Evolutionary conservation across 2,329 filamentous ascomycete genomes (phyloP).

Genomic region (Tolypocladium tundrense): DNA sequence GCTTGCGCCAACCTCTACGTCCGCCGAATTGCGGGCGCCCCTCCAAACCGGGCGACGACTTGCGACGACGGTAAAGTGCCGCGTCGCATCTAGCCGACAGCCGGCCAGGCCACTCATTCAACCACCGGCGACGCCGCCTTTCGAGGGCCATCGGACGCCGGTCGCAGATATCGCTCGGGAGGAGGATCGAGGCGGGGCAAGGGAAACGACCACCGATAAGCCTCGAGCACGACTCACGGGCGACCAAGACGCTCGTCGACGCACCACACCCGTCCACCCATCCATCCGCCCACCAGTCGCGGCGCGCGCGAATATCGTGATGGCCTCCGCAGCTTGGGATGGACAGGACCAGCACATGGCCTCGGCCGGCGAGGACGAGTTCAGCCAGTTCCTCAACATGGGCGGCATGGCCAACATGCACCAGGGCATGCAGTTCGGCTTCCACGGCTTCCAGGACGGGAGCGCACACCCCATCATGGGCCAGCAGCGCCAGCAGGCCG

Average conservation of each 20-base stretch:
- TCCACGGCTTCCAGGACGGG: conserved; percentile 40
- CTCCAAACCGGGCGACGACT: background rate
- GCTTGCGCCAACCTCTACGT: too few species aligned
- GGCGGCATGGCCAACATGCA: conserved; percentile 41
- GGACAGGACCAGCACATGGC: conserved; percentile 45
- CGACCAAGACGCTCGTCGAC: background rate
- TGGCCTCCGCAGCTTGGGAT: conserved; percentile 40
- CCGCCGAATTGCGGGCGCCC: background rate
- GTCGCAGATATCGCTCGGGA: background rate
- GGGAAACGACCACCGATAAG: background rate
- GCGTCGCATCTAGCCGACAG: background rate
- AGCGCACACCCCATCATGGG: conserved; percentile 21
- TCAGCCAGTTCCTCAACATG: conserved; percentile 55
- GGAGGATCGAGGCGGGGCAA: background rate
- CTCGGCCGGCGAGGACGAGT: conserved; percentile 45
- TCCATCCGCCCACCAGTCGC: background rate
- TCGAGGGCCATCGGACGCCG: background rate
- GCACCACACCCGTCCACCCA: background rate
- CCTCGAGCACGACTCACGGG: background rate
- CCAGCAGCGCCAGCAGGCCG: conserved; percentile 18
- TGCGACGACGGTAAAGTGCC: background rate
- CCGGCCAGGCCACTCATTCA: background rate
- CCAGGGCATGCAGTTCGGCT: conserved; percentile 50
- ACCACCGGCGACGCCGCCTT: background rate
- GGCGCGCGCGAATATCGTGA: background rate